phyloP scores from a whole-genome alignment of 176 grass and related monocot genomes.

The Ensete glaucum region DNA sequence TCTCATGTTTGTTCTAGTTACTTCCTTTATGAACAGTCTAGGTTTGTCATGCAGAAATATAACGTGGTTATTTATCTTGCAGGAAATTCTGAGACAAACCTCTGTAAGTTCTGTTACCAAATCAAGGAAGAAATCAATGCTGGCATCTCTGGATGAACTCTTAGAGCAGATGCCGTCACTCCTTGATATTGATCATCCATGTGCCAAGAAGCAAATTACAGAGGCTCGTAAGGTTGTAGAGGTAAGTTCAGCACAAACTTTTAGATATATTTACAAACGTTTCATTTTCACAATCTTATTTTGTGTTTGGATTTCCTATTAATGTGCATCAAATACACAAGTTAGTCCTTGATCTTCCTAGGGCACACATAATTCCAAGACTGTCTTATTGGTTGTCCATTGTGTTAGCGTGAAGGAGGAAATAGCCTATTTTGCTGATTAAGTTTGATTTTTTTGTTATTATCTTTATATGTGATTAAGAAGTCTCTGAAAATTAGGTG shows the following conservation, averaged over 20 bases:
- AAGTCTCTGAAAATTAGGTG: background rate
- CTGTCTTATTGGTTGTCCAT: no score
- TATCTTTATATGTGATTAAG: background rate
- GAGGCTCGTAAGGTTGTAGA: constrained; percentile 59
- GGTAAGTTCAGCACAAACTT: constrained; percentile 36
- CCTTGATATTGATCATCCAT: constrained; percentile 94
- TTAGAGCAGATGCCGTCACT: constrained; percentile 75
- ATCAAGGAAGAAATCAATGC: constrained; percentile 85
- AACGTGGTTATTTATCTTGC: background rate
- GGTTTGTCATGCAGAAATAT: background rate
- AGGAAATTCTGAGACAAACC: constrained; percentile 91
- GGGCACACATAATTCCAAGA: no score
- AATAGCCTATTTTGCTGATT: background rate
- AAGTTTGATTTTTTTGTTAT: background rate
- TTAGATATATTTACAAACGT: background rate
- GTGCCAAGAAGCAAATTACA: constrained; percentile 80
- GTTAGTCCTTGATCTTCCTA: background rate
- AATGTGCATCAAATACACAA: background rate
- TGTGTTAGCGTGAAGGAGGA: no score
- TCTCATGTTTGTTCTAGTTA: background rate
- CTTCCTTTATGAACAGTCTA: background rate
- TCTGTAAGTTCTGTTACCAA: constrained; percentile 50
- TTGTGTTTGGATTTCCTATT: background rate
- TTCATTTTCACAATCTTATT: background rate
- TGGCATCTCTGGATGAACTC: constrained; percentile 68